Evolutionary conservation across 345 rosid genomes (phyloP).

Genomic region (Trapa incisa): DNA sequence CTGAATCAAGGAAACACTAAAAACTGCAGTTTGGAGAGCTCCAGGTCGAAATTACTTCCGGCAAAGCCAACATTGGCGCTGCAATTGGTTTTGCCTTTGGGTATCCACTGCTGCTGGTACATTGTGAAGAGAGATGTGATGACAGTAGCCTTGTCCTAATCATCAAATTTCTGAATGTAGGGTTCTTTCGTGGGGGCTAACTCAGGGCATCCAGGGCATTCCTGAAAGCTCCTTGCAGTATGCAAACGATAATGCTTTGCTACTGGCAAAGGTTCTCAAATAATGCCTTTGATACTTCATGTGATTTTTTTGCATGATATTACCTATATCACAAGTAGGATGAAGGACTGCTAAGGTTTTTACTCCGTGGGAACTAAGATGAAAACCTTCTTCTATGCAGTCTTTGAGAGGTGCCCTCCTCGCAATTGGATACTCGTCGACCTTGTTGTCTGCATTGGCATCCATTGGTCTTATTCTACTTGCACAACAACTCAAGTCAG

Average conservation of each 20-base stretch:
- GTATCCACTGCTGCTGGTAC: slow-evolving; percentile 26
- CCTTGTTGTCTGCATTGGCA: slow-evolving; percentile 52
- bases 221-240: slow-evolving; percentile 79
- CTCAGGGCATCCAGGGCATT: slow-evolving; percentile 55
- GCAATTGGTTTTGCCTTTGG: slow-evolving; percentile 53
- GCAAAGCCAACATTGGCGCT: slow-evolving; percentile 68
- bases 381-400: slow-evolving; percentile 30
- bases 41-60: slow-evolving; percentile 64
- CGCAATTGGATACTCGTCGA: slow-evolving; percentile 41
- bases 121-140: not conserved
- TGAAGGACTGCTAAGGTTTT: not conserved
- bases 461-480: slow-evolving; percentile 51
- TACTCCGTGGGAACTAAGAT: slow-evolving; percentile 1
- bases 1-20: not conserved
- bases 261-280: slow-evolving; percentile 51
- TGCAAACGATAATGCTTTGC: slow-evolving; percentile 83
- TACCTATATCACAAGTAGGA: not conserved
- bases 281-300: not conserved
- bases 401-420: slow-evolving; percentile 73
- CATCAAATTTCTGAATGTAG: slow-evolving; percentile 25
- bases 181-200: slow-evolving; percentile 71
- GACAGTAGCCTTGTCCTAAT: not conserved
- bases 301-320: not conserved
- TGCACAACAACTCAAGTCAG: slow-evolving; percentile 46
- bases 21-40: slow-evolving; percentile 78